phyloP scores from a whole-genome alignment of 192 early-diverging fungal genomes.

The Coemansia reversa region DNA sequence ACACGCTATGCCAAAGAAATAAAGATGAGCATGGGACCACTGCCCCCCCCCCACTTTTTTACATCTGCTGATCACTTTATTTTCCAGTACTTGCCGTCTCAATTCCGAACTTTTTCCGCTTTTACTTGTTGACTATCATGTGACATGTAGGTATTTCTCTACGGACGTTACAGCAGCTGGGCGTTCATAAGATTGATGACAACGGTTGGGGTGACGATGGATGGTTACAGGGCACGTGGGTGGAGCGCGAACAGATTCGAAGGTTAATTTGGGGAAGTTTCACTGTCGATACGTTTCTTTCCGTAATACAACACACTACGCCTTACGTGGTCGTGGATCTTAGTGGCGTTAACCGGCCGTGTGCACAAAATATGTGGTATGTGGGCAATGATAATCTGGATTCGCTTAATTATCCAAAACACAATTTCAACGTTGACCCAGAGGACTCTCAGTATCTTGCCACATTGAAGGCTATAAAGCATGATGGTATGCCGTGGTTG shows the following conservation, averaged over 20 bases:
- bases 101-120: conserved; percentile 11
- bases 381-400: conserved; percentile 46
- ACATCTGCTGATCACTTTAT: not conserved
- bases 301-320: conserved; percentile 44
- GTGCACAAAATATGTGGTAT: conserved; percentile 47
- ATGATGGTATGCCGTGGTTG: conserved; percentile 32
- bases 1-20: too few species aligned
- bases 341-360: conserved; percentile 49
- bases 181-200: conserved; percentile 46
- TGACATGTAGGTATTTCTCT: conserved; percentile 41
- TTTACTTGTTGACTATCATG: not conserved
- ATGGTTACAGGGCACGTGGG: conserved; percentile 46
- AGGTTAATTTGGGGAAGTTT: conserved; percentile 44
- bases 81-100: too few species aligned
- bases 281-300: conserved; percentile 42
- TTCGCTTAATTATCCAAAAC: conserved; percentile 6
- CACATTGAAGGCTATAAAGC: conserved; percentile 29
- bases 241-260: conserved; percentile 50
- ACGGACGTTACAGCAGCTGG: conserved; percentile 41
- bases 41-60: not conserved
- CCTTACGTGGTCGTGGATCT: conserved; percentile 43
- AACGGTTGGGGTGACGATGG: conserved; percentile 31
- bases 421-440: conserved; percentile 9
- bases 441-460: conserved; percentile 42
- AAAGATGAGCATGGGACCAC: not conserved